Evolutionary conservation across 805 yeast genomes (phyloP), one percentile per base, ranked within the genome.

Genomic region (Zygotorulaspora florentina): DNA sequence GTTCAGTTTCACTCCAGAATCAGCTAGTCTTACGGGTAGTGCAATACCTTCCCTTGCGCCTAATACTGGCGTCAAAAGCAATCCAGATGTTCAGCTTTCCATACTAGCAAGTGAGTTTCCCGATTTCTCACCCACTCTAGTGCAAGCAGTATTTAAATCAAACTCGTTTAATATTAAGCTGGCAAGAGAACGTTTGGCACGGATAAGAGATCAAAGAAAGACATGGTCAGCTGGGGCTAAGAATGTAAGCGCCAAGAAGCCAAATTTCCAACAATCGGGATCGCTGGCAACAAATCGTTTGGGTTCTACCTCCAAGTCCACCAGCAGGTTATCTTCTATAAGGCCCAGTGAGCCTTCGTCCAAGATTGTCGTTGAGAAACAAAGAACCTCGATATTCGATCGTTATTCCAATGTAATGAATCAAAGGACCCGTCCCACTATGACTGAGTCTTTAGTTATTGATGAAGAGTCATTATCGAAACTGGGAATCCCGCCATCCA

Each of bases 1-100:
- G 52, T 76, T 73, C 50, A 66, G 75, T 1, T 76, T 71, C 47
- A 68, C 61, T 58, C 50, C 64, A 45, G 27, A 56, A 47, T 47
- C 46, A 60, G 26, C 17, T 56, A 40, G 18, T 18, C 26, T n/a
- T 6, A 18, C 20, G 18, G 33, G n/a, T n/a, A 34, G 34, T 3
- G 34, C 18, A 17, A 31, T 35, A 18, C 18, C 43, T 3, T 11
- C 29, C 11, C 26, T 23, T 40, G 38, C 39, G 7, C 27, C 27
- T 13, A 46, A 36, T 11, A 34, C 38, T 17, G 44, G 36, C 25
- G 33, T 40, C 11, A 31, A 30, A 26, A 36, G 39, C 10, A 43
- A 30, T 58, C 27, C 59, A 50, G 43, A 62, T 55, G 37, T 43
- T 11, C 49, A 45, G 17, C 40, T 48, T 57, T 35, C 53, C 23